Evolutionary conservation across 768 basidiomycete species (phyloP).

Genomic region (Tricholoma furcatifolium): DNA sequence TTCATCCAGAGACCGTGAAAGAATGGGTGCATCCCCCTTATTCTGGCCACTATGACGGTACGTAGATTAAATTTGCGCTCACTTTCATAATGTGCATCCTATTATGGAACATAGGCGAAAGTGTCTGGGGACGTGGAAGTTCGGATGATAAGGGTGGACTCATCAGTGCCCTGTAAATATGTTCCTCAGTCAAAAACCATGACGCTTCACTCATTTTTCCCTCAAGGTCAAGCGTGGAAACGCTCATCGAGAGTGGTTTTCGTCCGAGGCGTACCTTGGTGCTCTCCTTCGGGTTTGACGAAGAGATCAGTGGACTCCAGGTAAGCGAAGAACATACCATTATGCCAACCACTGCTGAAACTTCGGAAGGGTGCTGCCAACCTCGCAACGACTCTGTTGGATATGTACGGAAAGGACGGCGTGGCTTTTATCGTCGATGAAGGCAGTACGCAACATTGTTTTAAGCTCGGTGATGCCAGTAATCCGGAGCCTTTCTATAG

Average conservation of each 20-base stretch:
- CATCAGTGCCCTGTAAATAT: conserved; percentile 53
- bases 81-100: not conserved
- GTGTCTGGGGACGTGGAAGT: conserved; percentile 76
- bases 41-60: conserved; percentile 57
- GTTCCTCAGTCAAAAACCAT: not conserved
- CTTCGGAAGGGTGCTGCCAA: conserved; percentile 50
- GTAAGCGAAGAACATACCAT: conserved; percentile 23
- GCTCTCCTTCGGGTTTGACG: conserved; percentile 73
- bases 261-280: conserved; percentile 62
- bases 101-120: conserved; percentile 30
- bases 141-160: conserved; percentile 77
- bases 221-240: conserved; percentile 57
- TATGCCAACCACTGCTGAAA: not conserved
- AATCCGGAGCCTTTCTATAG: conserved; percentile 25
- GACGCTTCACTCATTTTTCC: not conserved
- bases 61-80: conserved; percentile 6
- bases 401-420: conserved; percentile 66
- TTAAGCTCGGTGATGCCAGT: not conserved
- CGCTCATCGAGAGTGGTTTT: conserved; percentile 60
- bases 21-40: conserved; percentile 59
- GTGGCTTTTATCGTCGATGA: conserved; percentile 87
- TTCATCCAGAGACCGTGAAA: conserved; percentile 45
- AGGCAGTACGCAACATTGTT: conserved; percentile 69
- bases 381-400: conserved; percentile 47
- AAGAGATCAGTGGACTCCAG: conserved; percentile 57